These are phyloP conservation scores for Syzygium jambos DNA, from an alignment of 345 rosid genomes.

Conservation along the genomic window DNA sequence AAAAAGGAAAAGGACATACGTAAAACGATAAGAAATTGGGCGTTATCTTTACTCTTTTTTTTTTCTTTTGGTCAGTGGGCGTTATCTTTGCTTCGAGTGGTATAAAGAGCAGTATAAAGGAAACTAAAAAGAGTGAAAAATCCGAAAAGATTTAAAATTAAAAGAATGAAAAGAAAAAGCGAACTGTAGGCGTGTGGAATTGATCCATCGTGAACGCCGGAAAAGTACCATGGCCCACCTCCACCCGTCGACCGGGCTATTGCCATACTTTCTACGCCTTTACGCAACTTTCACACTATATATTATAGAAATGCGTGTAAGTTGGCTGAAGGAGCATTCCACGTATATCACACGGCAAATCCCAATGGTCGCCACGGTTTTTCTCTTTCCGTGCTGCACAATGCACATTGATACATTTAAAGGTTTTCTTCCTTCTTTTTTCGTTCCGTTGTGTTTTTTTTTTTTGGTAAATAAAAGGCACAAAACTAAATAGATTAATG, in stretches of 20 bases:
- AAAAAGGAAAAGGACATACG: not conserved
- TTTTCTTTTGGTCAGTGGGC: no score
- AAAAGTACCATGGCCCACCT: not conserved
- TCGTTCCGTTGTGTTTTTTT: no score
- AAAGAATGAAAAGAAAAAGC: not conserved
- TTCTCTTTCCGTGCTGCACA: not conserved
- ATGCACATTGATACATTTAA: not conserved
- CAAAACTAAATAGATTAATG: no score
- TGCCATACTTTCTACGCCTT: no score
- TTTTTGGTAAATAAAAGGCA: no score
- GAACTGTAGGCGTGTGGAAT: not conserved
- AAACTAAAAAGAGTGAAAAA: not conserved
- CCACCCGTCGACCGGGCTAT: not conserved
- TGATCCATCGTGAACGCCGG: not conserved
- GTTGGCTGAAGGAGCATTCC: not conserved
- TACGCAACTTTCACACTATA: no score
- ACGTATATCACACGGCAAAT: not conserved
- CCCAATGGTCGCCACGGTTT: accelerated
- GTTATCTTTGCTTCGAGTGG: no score
- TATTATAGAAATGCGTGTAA: not conserved
- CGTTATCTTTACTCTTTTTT: not conserved
- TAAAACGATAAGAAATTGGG: not conserved
- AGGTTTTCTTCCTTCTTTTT: no score
- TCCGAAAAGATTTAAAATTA: not conserved
- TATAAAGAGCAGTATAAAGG: not conserved